These are phyloP conservation scores for Medakamo hakoo DNA, from an alignment of 139 green algal species.

Conservation along the genomic window DNA sequence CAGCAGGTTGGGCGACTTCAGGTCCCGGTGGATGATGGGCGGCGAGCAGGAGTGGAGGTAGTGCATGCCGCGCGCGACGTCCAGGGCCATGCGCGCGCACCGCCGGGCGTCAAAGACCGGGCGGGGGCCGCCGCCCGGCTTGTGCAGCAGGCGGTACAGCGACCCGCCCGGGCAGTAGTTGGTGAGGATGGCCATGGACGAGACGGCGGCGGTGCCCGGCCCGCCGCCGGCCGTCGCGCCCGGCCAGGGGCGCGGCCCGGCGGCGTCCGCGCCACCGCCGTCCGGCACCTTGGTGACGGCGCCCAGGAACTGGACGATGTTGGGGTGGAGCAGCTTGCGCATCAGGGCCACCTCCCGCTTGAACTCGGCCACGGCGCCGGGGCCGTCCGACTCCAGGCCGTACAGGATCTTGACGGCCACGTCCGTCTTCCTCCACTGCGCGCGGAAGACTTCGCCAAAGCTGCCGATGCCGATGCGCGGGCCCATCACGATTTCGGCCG, in stretches of 20 bases:
- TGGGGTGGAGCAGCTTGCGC: constrained; percentile 43
- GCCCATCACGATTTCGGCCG: constrained; percentile 37
- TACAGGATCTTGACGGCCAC: constrained; percentile 40
- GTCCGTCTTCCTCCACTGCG: constrained; percentile 50
- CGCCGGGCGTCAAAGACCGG: constrained; percentile 32
- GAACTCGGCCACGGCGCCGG: constrained; percentile 46
- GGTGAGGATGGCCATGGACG: constrained; percentile 65
- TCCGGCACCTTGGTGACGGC: constrained; percentile 33
- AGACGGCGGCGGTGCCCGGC: too few species aligned
- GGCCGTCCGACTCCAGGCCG: background rate
- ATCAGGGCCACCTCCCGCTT: constrained; percentile 41
- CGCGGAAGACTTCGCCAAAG: constrained; percentile 52
- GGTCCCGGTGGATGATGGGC: constrained; percentile 59
- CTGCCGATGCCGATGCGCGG: constrained; percentile 65
- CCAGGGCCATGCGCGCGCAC: constrained; percentile 57
- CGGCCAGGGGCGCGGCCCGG: too few species aligned
- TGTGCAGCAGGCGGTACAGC: constrained; percentile 51
- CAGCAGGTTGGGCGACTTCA: constrained; percentile 54
- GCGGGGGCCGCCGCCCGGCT: constrained; percentile 2
- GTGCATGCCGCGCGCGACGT: constrained; percentile 56
- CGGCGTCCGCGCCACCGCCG: too few species aligned
- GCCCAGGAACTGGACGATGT: constrained; percentile 55
- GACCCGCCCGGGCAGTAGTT: constrained; percentile 45
- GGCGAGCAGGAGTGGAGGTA: constrained; percentile 61
- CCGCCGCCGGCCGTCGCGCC: too few species aligned